A percentile compares a stretch with the other conserved stretches of the same genome.
These are phyloP conservation scores for Verticillium nonalfalfae DNA, from an alignment of 2,329 filamentous ascomycete genomes.

Conservation along the genomic window DNA sequence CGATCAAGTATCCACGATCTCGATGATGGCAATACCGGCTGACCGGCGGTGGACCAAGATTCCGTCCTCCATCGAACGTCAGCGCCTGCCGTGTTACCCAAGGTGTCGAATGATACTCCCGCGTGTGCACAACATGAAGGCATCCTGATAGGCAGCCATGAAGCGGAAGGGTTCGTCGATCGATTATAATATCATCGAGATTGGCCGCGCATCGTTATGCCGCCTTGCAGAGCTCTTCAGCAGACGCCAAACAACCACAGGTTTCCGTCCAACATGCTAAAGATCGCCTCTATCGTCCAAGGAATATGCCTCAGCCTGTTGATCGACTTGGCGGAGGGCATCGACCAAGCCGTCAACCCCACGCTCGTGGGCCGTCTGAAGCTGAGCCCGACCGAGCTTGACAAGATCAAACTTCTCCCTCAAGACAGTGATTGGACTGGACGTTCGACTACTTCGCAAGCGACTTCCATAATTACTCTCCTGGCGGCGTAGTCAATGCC, in stretches of 20 bases:
- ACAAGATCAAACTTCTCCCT: slow-evolving; percentile 31
- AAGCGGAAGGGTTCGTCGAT: not conserved
- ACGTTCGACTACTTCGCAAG: slow-evolving; percentile 40
- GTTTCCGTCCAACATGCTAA: slow-evolving; percentile 3
- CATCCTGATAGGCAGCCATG: not conserved
- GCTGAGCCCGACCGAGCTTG: slow-evolving; percentile 35
- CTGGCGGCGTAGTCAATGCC: slow-evolving; percentile 43
- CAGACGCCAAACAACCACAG: not conserved
- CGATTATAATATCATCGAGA: not conserved
- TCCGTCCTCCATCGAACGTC: not conserved
- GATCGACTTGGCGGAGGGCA: not conserved
- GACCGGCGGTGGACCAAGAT: not conserved
- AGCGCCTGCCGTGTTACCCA: not conserved
- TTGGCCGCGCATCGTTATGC: not conserved
- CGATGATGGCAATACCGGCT: not conserved
- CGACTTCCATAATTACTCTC: slow-evolving; percentile 30
- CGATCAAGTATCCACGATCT: too few relatives aligned
- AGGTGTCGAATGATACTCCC: not conserved
- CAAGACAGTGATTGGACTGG: slow-evolving; percentile 39
- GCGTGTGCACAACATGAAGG: not conserved
- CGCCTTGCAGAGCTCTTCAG: not conserved
- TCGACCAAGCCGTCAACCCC: slow-evolving; percentile 16
- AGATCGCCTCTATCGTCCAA: not conserved
- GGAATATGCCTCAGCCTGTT: not conserved
- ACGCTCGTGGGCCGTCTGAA: slow-evolving; percentile 18